Conservation (phyloP, 306 rosid species). For the Begonia fuchsioides region DNA sequence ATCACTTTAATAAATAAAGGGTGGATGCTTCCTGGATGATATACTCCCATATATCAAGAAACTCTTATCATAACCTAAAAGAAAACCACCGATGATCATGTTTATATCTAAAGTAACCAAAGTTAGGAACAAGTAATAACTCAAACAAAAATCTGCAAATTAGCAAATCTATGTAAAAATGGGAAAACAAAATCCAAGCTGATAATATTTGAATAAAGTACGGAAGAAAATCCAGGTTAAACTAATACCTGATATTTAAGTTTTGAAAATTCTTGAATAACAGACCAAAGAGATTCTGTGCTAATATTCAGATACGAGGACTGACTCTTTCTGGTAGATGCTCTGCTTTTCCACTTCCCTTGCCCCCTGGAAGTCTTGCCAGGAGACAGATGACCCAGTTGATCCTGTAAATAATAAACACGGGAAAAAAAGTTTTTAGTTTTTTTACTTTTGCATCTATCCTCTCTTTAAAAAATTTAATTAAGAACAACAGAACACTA, state of each 20-base stretch:
- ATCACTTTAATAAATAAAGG: too few species aligned
- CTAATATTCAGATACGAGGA: slow-evolving; percentile 49
- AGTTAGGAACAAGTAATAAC: background rate
- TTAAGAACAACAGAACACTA: too few species aligned
- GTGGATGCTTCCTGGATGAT: too few species aligned
- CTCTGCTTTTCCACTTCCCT: slow-evolving; percentile 58
- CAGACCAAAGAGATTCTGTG: slow-evolving; percentile 79
- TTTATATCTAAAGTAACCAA: background rate
- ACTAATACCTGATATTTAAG: slow-evolving; percentile 75
- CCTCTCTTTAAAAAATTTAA: background rate
- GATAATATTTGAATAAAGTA: too few species aligned
- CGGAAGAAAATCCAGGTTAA: background rate
- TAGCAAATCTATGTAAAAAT: background rate
- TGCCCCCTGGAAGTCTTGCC: slow-evolving; percentile 68
- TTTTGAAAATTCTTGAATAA: slow-evolving; percentile 61
- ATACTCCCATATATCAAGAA: too few species aligned
- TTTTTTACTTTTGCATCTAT: background rate
- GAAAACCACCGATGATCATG: too few species aligned
- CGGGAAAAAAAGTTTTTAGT: too few species aligned
- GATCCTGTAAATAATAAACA: slow-evolving; percentile 41
- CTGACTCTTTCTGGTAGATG: slow-evolving; percentile 41
- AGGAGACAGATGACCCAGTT: slow-evolving; percentile 40
- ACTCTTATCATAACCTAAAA: too few species aligned
- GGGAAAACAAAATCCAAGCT: background rate
- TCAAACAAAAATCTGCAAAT: too few species aligned